Evolutionary conservation across 2,329 filamentous ascomycete genomes (phyloP), one percentile per base, ranked within the genome.

Genomic region (Daldinia eschscholtzii): DNA sequence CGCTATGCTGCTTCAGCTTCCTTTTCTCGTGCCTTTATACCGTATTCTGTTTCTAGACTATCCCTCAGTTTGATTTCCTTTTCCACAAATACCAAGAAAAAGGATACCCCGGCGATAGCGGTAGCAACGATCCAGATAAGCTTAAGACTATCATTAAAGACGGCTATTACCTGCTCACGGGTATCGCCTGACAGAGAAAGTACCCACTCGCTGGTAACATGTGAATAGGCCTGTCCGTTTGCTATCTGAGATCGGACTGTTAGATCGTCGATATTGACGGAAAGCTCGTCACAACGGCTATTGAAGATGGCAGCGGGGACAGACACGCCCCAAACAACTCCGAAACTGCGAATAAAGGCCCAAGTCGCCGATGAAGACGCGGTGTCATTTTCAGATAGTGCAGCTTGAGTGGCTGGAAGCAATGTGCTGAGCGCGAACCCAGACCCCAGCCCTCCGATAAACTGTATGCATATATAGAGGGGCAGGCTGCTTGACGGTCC

Each of bases 261-360:
- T 41, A 6, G 4, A 18, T 41, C 39, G 3, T 41, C 39, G 15
- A 41, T 18, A 18, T 18, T n/a, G 15, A n/a, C 15, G 4, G 39
- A 39, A 10, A 41, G 39, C 4, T 41, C 39, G 15, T 41, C 15
- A 18, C 13, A 41, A 41, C 39, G 39, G 39, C 39, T 41, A 13
- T 41, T 41, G 70, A 83, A 82, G 37, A 83, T 76, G 1, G 78
- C 75, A 0, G 76, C 78, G 0, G 79, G 80, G 9, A 85, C 78
- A 0, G 80, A 78, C 1, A 84, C 79, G 13, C 83, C 83, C 65
- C 83, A 79, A 5, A 82, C 78, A 28, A 77, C 74, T 0, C 83
- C 83, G 15, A 84, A 78, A 18, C 72, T 77, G 12, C 83, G 77
- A 48, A 82, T 75, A 70, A 84, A 85, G 4, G 71, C 68, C 74